phyloP scores from a whole-genome alignment of 2,329 filamentous ascomycete species.

The Laburnicola sp. region DNA sequence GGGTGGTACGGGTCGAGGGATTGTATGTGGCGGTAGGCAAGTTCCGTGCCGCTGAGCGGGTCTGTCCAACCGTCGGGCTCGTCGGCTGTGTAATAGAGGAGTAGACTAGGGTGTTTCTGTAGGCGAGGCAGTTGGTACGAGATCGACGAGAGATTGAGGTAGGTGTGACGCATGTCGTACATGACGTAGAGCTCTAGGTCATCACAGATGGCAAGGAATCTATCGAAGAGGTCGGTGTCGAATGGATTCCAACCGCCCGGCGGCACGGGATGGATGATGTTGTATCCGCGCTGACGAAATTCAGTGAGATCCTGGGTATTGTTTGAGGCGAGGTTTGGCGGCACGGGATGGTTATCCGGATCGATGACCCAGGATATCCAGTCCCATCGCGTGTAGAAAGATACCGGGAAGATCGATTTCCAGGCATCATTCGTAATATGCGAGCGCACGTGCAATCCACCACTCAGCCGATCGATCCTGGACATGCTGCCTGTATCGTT shows the following conservation, averaged over 20 bases:
- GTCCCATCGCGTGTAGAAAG: conserved; percentile 51
- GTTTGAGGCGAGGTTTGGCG: conserved; percentile 20
- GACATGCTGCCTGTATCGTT: conserved; percentile 50
- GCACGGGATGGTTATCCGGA: not conserved
- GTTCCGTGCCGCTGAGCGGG: conserved; percentile 53
- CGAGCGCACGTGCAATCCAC: conserved; percentile 50
- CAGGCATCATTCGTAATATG: conserved; percentile 32
- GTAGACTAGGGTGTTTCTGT: conserved; percentile 41
- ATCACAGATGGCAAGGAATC: conserved; percentile 51
- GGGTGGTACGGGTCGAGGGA: conserved; percentile 64
- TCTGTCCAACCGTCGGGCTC: conserved; percentile 62
- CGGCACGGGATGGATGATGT: conserved; percentile 52
- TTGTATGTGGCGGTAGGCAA: conserved; percentile 52
- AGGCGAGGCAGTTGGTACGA: conserved; percentile 44
- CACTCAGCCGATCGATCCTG: conserved; percentile 53
- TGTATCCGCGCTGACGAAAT: conserved; percentile 52
- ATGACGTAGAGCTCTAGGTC: conserved; percentile 52
- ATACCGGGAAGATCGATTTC: conserved; percentile 51
- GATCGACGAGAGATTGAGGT: conserved; percentile 46
- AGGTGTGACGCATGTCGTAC: conserved; percentile 52
- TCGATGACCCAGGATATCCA: conserved; percentile 31
- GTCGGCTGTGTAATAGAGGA: conserved; percentile 56
- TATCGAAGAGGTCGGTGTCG: conserved; percentile 44
- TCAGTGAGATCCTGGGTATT: conserved; percentile 37
- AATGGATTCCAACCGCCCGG: conserved; percentile 47